Evolutionary conservation across 495 filamentous ascomycete species (phyloP), one percentile per base, ranked within the genome.

Genomic region (Aspergillus biplanus): DNA sequence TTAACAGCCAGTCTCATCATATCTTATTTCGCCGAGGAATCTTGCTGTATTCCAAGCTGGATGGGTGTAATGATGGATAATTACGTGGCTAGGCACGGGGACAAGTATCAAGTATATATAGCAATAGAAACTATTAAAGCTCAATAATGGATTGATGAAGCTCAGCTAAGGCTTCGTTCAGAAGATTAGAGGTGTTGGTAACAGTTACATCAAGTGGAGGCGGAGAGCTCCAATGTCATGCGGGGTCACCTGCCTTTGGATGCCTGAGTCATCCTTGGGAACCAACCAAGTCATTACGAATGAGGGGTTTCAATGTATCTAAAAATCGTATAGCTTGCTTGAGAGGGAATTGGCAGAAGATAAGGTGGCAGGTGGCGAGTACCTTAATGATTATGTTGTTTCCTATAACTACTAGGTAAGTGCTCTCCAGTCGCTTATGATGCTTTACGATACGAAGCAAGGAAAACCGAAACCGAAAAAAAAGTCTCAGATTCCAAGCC

Each of bases 401-500:
- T 44, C 8, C 39, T 27, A 1, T 27, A 27, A 27, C 21, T 27
- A 27, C 21, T 27, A 27, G 21, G 21, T 2, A 2, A 27, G 21
- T 27, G 21, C 21, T 27, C 21, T 27, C 21, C 21, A 2, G 21
- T 27, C 2, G 21, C 21, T 27, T 27, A 27, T 27, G 21, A 27
- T 27, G 21, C 21, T 27, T 2, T 27, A 27, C 21, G 2, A 35
- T 55, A 35, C 3, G 33, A 35, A 50, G 39, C 39, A 44, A 44
- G 54, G 33, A 16, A 46, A 47, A 44, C 50, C 18, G 49, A 18
- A 9, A 49, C 50, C 56, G 58, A 42, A 27, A 58, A 50, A 39
- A 54, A 7, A 32, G 4, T 34, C 32, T 56, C 58, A 66, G 34
- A 73, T 50, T 42, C 54, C 55, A 53, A 70, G 52, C 12, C 18